phyloP scores from a whole-genome alignment of 1,139 yeast genomes.

The Tardiomyces digboiensis region DNA sequence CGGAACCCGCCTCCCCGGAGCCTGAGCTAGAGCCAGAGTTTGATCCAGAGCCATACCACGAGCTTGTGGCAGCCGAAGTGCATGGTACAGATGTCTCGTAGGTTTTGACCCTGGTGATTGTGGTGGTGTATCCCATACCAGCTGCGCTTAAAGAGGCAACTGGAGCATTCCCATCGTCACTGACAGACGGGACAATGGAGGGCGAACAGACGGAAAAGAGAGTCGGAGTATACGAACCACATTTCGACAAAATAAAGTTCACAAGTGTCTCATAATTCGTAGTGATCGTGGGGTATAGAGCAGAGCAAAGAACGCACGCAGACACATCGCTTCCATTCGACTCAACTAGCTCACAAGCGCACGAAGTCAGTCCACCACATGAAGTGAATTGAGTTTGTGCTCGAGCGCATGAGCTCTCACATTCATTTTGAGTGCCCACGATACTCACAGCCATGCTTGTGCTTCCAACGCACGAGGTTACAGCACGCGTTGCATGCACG shows the following conservation, averaged over 20 bases:
- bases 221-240: background rate
- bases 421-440: background rate
- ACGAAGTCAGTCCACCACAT: background rate
- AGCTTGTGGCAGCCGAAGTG: too few relatives aligned
- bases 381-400: background rate
- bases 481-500: too few relatives aligned
- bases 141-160: too few relatives aligned
- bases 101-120: too few relatives aligned
- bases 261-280: background rate
- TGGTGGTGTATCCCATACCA: too few relatives aligned
- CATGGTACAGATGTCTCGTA: too few relatives aligned
- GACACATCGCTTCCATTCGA: background rate
- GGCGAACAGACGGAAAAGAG: too few relatives aligned
- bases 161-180: too few relatives aligned
- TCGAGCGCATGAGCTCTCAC: background rate
- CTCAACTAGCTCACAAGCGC: background rate
- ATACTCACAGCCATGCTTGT: background rate
- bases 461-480: background rate
- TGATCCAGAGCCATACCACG: too few relatives aligned
- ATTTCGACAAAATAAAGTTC: background rate
- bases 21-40: too few relatives aligned
- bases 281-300: background rate
- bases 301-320: background rate
- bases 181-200: too few relatives aligned
- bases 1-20: too few relatives aligned